Conservation (phyloP, 2,329 filamentous ascomycete genomes). For the Aaosphaeria pasadenensis region DNA sequence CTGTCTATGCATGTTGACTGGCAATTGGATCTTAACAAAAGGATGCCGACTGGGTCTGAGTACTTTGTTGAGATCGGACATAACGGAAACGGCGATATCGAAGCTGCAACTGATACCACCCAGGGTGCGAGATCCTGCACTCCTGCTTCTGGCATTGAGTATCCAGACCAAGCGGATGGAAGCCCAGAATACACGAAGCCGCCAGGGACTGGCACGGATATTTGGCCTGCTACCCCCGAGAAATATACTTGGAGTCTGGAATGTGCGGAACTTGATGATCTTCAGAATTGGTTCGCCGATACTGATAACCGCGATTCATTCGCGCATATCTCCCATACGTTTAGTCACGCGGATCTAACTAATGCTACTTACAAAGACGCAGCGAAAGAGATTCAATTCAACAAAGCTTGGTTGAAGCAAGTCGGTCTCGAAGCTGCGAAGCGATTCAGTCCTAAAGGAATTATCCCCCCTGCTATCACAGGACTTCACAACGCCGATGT, state of each 20-base stretch:
- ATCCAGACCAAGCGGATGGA: conserved; percentile 38
- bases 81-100: conserved; percentile 39
- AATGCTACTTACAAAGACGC: conserved; percentile 60
- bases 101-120: conserved; percentile 25
- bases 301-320: conserved; percentile 52
- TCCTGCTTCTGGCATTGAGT: conserved; percentile 36
- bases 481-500: conserved; percentile 64
- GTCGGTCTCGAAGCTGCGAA: conserved; percentile 47
- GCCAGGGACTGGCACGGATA: conserved; percentile 34
- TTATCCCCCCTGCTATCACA: conserved; percentile 63
- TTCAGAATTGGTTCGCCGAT: conserved; percentile 56
- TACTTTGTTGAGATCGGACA: conserved; percentile 38
- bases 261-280: conserved; percentile 50
- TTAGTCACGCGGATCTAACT: conserved; percentile 58
- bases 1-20: conserved; percentile 26
- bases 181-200: conserved; percentile 48
- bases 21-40: conserved; percentile 26
- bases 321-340: conserved; percentile 61
- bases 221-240: conserved; percentile 41
- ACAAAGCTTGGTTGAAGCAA: conserved; percentile 57
- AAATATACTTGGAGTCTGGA: conserved; percentile 48
- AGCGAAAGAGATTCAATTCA: conserved; percentile 58
- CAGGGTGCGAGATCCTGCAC: conserved; percentile 21
- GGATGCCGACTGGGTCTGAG: conserved; percentile 31
- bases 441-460: conserved; percentile 52